Evolutionary conservation across 129 eudicot species (phyloP).

Genomic region (Tagetes erecta): DNA sequence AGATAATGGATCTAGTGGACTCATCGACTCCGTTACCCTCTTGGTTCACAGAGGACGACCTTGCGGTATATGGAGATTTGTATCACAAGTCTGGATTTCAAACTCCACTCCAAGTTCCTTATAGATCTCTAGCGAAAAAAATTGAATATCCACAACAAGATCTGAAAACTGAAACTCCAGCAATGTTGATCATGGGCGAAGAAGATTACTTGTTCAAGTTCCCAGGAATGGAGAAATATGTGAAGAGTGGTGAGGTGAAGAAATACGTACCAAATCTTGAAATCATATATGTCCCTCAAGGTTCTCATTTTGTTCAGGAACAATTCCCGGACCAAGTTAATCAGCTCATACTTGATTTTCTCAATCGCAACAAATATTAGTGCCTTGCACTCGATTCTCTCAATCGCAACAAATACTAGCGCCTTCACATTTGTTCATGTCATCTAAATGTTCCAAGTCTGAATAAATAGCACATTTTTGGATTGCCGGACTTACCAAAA

Average conservation of each 20-base stretch:
- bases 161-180: slow-evolving; percentile 28
- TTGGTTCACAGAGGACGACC: slow-evolving; percentile 55
- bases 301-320: slow-evolving; percentile 33
- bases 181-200: slow-evolving; percentile 21
- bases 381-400: slow-evolving; percentile 5
- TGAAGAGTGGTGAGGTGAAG: slow-evolving; percentile 1
- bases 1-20: slow-evolving; percentile 57
- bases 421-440: not conserved
- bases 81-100: slow-evolving; percentile 53
- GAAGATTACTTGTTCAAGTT: slow-evolving; percentile 27
- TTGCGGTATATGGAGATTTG: slow-evolving; percentile 35
- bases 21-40: slow-evolving; percentile 47
- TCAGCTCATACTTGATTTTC: slow-evolving; percentile 9
- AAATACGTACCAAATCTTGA: slow-evolving; percentile 16
- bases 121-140: slow-evolving; percentile 29
- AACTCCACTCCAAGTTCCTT: slow-evolving; percentile 56
- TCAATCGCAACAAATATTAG: not conserved
- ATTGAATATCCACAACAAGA: not conserved
- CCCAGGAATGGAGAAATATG: slow-evolving; percentile 30
- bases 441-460: not conserved
- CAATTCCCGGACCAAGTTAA: slow-evolving; percentile 26
- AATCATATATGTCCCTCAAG: slow-evolving; percentile 19
- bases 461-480: not conserved
- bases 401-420: slow-evolving; percentile 1
- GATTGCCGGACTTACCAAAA: not conserved